Conservation (phyloP, 495 filamentous ascomycete genomes). For the Talaromyces wortmannii region DNA sequence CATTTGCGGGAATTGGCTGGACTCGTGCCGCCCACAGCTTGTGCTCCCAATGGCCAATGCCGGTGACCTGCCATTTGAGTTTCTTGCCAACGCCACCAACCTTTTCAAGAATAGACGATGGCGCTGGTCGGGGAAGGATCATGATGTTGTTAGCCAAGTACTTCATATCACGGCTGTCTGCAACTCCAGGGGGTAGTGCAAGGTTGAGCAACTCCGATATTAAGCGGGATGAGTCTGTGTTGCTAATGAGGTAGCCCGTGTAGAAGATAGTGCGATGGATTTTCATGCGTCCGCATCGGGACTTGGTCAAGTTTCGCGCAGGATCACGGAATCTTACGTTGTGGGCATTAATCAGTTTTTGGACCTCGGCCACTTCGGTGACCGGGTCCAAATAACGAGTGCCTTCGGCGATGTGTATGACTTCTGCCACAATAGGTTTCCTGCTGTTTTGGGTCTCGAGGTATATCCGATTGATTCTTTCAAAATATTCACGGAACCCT, state of each 20-base stretch:
- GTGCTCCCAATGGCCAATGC: conserved; percentile 65
- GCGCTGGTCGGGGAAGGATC: conserved; percentile 70
- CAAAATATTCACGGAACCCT: conserved; percentile 76
- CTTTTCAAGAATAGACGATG: conserved; percentile 61
- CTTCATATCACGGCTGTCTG: conserved; percentile 61
- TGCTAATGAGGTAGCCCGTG: conserved; percentile 84
- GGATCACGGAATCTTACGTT: conserved; percentile 50
- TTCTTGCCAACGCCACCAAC: conserved; percentile 80
- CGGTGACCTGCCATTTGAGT: conserved; percentile 76
- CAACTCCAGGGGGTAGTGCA: conserved; percentile 28
- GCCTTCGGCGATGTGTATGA: conserved; percentile 79
- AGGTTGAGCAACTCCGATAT: conserved; percentile 60
- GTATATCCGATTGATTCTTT: conserved; percentile 50
- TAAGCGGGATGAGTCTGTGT: conserved; percentile 60
- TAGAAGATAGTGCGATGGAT: conserved; percentile 88
- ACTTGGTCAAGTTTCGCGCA: conserved; percentile 21
- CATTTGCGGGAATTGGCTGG: conserved; percentile 58
- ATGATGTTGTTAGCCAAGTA: conserved; percentile 86
- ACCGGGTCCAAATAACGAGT: conserved; percentile 73
- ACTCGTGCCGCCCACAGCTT: conserved; percentile 82
- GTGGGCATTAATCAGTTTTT: conserved; percentile 83
- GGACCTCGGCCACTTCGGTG: conserved; percentile 75
- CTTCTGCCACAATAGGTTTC: conserved; percentile 64
- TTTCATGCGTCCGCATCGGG: conserved; percentile 38
- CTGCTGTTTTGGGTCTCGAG: conserved; percentile 20